Evolutionary conservation across 129 eudicot species (phyloP).

Genomic region (Glebionis coronaria): DNA sequence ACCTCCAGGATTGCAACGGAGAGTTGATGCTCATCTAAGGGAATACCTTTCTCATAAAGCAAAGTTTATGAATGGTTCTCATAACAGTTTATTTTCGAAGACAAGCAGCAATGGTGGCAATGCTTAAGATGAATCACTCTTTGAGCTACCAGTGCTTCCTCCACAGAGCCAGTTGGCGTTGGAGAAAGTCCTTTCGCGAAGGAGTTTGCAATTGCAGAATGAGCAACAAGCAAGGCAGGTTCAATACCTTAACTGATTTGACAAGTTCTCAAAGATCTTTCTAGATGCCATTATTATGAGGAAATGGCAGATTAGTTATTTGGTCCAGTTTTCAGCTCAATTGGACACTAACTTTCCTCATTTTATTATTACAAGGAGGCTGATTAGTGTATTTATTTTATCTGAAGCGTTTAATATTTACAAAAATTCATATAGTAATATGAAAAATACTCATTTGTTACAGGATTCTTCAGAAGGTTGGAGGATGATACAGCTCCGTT

Average conservation of each 20-base stretch:
- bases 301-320: not conserved
- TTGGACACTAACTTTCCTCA: not conserved
- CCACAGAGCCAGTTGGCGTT: constrained; percentile 38
- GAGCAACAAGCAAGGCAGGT: constrained; percentile 90
- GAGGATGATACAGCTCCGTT: constrained; percentile 71
- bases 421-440: constrained; percentile 7
- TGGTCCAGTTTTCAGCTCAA: not conserved
- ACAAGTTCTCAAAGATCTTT: not conserved
- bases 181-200: constrained; percentile 44
- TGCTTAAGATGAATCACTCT: constrained; percentile 58
- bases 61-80: constrained; percentile 33
- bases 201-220: constrained; percentile 49
- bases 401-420: not conserved
- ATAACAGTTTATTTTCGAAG: constrained; percentile 35
- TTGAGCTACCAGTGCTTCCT: constrained; percentile 55
- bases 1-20: constrained; percentile 60
- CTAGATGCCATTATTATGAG: not conserved
- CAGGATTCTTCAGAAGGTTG: constrained; percentile 82
- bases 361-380: not conserved
- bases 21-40: constrained; percentile 51
- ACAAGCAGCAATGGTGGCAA: constrained; percentile 48
- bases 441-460: constrained; percentile 25
- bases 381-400: not conserved
- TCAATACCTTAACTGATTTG: not conserved
- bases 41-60: constrained; percentile 57